Evolutionary conservation across 179 eudicot genomes (phyloP).

Genomic region (Corrigiola litoralis): DNA sequence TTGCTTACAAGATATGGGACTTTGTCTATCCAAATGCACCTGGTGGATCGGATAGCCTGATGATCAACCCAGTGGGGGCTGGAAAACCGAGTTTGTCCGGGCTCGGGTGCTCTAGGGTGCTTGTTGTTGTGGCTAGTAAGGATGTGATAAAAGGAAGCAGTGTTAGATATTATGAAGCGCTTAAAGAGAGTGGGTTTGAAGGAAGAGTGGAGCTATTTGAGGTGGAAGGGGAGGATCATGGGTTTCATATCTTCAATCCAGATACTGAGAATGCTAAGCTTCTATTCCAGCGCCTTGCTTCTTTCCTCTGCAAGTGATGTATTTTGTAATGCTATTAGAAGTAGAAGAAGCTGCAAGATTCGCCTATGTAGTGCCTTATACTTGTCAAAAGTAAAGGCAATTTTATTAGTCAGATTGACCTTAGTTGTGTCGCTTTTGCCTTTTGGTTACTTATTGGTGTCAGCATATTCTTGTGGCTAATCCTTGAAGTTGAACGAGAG

Average conservation of each 20-base stretch:
- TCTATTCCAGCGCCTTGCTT: conserved; percentile 30
- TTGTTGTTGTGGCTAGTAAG: conserved; percentile 34
- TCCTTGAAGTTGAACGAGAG: no score
- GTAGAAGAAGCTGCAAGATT: no score
- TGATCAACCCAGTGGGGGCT: conserved; percentile 36
- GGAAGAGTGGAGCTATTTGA: conserved; percentile 44
- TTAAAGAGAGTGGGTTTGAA: conserved; percentile 38
- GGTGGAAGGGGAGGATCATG: conserved; percentile 32
- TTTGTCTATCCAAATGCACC: conserved; percentile 34
- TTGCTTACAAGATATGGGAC: conserved; percentile 27
- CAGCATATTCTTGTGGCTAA: no score
- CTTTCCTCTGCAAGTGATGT: conserved; percentile 26
- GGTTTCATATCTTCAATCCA: conserved; percentile 25
- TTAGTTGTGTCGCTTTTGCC: no score
- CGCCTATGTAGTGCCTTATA: no score
- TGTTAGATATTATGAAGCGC: conserved; percentile 28
- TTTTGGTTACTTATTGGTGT: no score
- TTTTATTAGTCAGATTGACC: no score
- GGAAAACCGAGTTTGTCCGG: conserved; percentile 34
- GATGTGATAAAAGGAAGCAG: conserved; percentile 30
- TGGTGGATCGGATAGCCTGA: conserved; percentile 27
- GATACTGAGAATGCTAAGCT: conserved; percentile 30
- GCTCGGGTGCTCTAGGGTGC: conserved; percentile 32
- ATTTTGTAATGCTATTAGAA: background rate
- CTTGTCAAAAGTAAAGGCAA: no score